These are phyloP conservation scores for Aspergillus uvarum DNA, from an alignment of 2,329 filamentous ascomycete species.

Conservation along the genomic window DNA sequence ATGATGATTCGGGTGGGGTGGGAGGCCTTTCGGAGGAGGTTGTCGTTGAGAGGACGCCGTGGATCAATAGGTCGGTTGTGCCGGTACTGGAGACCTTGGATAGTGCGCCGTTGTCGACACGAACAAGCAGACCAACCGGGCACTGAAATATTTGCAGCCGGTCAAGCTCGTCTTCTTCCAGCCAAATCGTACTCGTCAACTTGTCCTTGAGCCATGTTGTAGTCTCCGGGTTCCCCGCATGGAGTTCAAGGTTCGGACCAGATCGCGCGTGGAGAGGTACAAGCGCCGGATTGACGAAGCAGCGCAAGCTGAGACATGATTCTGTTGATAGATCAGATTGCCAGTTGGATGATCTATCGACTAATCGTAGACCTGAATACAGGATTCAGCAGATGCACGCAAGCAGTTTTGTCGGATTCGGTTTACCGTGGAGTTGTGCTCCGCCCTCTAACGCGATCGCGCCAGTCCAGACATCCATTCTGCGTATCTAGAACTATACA, in stretches of 20 bases:
- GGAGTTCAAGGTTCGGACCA: constrained; percentile 42
- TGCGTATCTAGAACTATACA: constrained; percentile 9
- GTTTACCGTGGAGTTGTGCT: constrained; percentile 33
- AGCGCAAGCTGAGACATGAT: constrained; percentile 32
- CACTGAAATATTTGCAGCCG: constrained; percentile 35
- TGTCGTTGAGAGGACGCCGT: constrained; percentile 37
- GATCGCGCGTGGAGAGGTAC: constrained; percentile 43
- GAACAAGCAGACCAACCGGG: constrained; percentile 40
- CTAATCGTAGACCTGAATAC: constrained; percentile 35
- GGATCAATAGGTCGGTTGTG: constrained; percentile 41
- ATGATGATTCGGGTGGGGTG: constrained; percentile 37
- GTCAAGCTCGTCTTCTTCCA: constrained; percentile 34
- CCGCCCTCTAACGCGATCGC: constrained; percentile 29
- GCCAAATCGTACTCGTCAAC: constrained; percentile 36
- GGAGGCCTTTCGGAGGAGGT: constrained; percentile 31
- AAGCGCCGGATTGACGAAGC: constrained; percentile 42
- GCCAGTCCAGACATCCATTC: constrained; percentile 43
- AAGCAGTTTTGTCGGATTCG: constrained; percentile 7
- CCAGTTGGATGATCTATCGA: constrained; percentile 34
- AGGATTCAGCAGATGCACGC: constrained; percentile 12
- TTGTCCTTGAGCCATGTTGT: constrained; percentile 42
- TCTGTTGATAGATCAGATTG: constrained; percentile 37
- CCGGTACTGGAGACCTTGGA: constrained; percentile 19
- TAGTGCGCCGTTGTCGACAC: constrained; percentile 25
- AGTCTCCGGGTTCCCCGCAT: constrained; percentile 32